A percentile compares a stretch with the other conserved stretches of the same genome.
Evolutionary conservation across 371 early-diverging fungal species (phyloP).

Genomic region (Nematocida parisii): DNA sequence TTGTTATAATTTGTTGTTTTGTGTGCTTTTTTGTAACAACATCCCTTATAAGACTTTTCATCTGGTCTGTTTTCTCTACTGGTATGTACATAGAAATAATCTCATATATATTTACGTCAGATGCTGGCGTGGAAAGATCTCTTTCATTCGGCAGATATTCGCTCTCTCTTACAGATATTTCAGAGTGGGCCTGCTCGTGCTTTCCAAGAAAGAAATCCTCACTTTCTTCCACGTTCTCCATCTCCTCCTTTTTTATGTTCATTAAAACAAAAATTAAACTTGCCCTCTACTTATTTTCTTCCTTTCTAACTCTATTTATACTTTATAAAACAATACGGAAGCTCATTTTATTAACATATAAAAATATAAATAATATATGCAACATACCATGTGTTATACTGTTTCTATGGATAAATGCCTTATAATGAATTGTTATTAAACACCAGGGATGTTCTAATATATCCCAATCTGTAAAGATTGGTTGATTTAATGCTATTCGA

Average conservation of each 20-base stretch:
- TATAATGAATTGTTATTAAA: no score
- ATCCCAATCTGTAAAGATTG: no score
- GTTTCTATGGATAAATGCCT: no score
- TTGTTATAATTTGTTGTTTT: neutral
- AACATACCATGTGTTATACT: no score
- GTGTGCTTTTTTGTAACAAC: neutral
- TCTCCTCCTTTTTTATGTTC: neutral
- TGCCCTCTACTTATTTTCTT: no score
- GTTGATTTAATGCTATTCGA: neutral
- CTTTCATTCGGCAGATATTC: neutral
- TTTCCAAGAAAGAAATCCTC: neutral
- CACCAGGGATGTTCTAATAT: no score
- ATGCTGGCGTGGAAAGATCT: neutral
- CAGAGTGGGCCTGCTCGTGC: neutral
- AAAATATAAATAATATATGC: no score
- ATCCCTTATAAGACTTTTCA: conserved; percentile 6
- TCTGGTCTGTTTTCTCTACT: neutral
- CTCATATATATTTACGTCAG: neutral
- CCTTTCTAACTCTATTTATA: no score
- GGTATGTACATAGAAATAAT: conserved; percentile 9
- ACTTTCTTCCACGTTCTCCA: neutral
- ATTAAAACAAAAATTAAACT: conserved; percentile 23
- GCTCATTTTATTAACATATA: no score
- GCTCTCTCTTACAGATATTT: neutral
- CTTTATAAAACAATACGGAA: no score